Evolutionary conservation across 2,329 filamentous ascomycete genomes (phyloP), one percentile per base, ranked within the genome.

Genomic region (Cladosporium sp.): DNA sequence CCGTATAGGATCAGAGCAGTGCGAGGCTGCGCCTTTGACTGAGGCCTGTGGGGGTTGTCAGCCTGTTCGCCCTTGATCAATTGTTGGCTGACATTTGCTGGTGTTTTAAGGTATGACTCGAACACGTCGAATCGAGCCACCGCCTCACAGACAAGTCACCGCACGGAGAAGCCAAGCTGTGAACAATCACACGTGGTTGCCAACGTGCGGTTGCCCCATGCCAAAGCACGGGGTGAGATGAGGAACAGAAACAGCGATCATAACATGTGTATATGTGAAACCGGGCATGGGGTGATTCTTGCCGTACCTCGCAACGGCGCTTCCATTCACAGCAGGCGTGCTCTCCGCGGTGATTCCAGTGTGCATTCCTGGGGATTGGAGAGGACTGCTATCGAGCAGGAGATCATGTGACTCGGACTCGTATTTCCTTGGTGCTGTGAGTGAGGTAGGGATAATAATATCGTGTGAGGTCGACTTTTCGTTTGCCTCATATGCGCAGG

Each of bases 1-100:
- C 89, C 93, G 70, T 95, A 98, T 29, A 95, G 78, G 51, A 98
- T 77, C 57, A 95, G 79, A 45, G 78, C 81, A 36, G 72, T 78
- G 58, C 78, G 60, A 38, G 18, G 43, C 22, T 33, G 15, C 19
- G 32, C 15, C 15, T 43, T 50, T 30, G 32, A 5, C 33, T 48
- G 45, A 33, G 16, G 29, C 45, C 45, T 48, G 45, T 39, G 35
- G n/a, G 32, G 8, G 27, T 7, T 40, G 45, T 48, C 45, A 48
- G 45, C 36, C 20, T 40, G 38, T 32, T 27, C 40, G 45, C 22
- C 45, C 19, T 33, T 27, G 18, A 40, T 22, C 19, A 35, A 47
- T 35, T n/a, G 32, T 16, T 35, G 11, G 13, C 3, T 35, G 13
- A 16, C 32, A 15, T 11, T n/a, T n/a, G n/a, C n/a, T n/a, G n/a